phyloP scores from a whole-genome alignment of 148 eudicot species.

The Mesembryanthemum crystallinum region DNA sequence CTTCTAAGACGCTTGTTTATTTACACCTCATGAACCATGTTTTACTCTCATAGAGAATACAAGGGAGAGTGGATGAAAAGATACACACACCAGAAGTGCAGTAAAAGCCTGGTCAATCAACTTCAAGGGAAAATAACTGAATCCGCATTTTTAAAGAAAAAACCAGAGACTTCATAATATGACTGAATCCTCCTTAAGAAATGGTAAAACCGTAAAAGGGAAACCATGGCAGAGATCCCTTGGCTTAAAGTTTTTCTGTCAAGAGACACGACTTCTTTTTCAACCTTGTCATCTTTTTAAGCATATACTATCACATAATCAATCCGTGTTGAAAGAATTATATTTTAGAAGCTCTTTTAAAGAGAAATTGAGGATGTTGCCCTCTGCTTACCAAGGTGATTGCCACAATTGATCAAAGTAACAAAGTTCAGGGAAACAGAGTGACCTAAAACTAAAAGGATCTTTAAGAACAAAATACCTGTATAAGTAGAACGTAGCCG shows the following conservation, averaged over 20 bases:
- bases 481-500: not conserved
- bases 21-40: not conserved
- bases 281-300: not conserved
- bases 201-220: too few species aligned
- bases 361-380: not conserved
- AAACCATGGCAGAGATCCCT: not conserved
- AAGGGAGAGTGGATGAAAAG: conserved; percentile 22
- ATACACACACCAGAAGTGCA: conserved; percentile 15
- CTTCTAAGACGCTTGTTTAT: conserved; percentile 5
- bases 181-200: not conserved
- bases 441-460: not conserved
- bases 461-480: conserved; percentile 14
- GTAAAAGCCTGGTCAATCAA: conserved; percentile 26
- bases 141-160: not conserved
- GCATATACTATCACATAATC: not conserved
- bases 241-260: not conserved
- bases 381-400: not conserved
- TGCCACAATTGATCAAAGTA: not conserved
- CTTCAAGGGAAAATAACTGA: conserved; percentile 3
- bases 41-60: conserved; percentile 5
- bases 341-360: not conserved
- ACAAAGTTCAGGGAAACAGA: not conserved
- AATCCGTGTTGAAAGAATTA: not conserved
- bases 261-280: not conserved
- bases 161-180: not conserved